Conservation (phyloP, 176 grass and related monocot genomes). For the Zoysia pacifica region DNA sequence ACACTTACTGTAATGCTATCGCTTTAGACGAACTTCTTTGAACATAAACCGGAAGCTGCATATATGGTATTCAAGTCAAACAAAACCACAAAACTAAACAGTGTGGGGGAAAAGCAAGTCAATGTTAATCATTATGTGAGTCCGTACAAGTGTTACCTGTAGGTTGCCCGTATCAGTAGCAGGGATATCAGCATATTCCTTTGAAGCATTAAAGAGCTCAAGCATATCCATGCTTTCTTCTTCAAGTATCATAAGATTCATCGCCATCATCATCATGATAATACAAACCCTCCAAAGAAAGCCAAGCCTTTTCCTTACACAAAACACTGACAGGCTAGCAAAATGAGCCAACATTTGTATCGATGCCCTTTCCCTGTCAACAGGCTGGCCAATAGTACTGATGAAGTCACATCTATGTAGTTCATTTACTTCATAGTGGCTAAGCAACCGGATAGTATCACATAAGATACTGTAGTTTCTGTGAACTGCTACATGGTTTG, state of each 20-base stretch:
- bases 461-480: neutral
- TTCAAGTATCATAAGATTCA: conserved; percentile 60
- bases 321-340: conserved; percentile 45
- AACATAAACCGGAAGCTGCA: conserved; percentile 28
- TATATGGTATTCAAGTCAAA: conserved; percentile 1
- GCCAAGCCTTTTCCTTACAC: conserved; percentile 51
- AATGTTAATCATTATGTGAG: conserved; percentile 3
- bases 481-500: neutral
- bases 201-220: conserved; percentile 16
- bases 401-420: conserved; percentile 38
- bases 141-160: conserved; percentile 24
- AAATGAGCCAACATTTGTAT: conserved; percentile 57
- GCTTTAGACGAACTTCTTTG: conserved; percentile 23
- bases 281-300: conserved; percentile 62
- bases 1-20: conserved; percentile 35
- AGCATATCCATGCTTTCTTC: conserved; percentile 25
- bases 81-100: neutral
- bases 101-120: neutral
- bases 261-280: conserved; percentile 61
- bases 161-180: neutral
- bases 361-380: conserved; percentile 11
- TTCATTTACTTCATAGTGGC: conserved; percentile 32
- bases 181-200: conserved; percentile 4
- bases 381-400: conserved; percentile 17
- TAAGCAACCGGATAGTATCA: conserved; percentile 29